Evolutionary conservation across 768 basidiomycete species (phyloP).

Genomic region (Leccinellum rugosiceps): DNA sequence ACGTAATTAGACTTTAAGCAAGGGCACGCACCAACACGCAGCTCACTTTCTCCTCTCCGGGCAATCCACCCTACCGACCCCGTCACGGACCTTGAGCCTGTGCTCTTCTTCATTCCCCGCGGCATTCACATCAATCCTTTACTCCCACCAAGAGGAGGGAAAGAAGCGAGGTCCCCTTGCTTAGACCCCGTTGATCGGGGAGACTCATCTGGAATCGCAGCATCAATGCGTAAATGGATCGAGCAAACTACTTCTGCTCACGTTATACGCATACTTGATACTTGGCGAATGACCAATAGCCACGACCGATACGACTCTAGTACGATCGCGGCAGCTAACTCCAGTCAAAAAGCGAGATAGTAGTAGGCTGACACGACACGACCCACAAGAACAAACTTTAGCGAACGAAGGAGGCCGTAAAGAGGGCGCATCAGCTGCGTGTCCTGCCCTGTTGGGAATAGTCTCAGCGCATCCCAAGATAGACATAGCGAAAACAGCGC

Average conservation of each 20-base stretch:
- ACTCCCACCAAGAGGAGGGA: conserved; percentile 11
- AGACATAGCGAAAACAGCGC: conserved; percentile 16
- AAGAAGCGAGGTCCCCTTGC: conserved; percentile 6
- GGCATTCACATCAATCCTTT: conserved; percentile 25
- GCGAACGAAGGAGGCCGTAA: conserved; percentile 28
- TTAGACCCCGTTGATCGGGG: conserved; percentile 22
- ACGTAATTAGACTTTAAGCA: conserved; percentile 40
- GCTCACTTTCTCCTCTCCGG: conserved; percentile 17
- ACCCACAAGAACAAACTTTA: conserved; percentile 3
- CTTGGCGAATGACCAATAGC: conserved; percentile 11
- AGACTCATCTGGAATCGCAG: conserved; percentile 4
- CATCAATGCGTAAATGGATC: conserved; percentile 7
- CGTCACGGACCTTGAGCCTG: conserved; percentile 24
- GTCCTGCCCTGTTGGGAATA: conserved; percentile 19
- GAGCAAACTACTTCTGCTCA: conserved; percentile 11
- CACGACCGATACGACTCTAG: conserved; percentile 5
- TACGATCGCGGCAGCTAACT: conserved; percentile 9
- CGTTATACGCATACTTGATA: conserved; percentile 8
- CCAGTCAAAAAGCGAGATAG: conserved; percentile 20
- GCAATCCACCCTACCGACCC: conserved; percentile 12
- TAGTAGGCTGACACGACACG: conserved; percentile 7
- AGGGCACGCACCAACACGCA: conserved; percentile 29
- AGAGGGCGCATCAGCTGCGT: conserved; percentile 34
- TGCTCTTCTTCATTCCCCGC: conserved; percentile 27
- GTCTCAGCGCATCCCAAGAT: conserved; percentile 12